Base-by-base conservation (phyloP, 257 asterid genomes). In the Datura wrightii region DNA sequence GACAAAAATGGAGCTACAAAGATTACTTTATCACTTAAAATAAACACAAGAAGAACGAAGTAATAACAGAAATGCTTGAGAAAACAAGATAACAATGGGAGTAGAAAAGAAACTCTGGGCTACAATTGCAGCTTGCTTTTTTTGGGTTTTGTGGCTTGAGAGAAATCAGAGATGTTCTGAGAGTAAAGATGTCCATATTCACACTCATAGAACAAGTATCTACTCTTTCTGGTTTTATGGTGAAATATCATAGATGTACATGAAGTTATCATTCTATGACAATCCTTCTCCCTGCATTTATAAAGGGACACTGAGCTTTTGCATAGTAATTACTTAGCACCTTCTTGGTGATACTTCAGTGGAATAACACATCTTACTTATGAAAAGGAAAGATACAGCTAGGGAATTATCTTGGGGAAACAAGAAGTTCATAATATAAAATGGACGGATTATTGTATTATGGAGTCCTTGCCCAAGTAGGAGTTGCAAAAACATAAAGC, bases 381-480 rank as follows among this genome's bases (percentile, higher is more conserved):
- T 46, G 37, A 71, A 71, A 71, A 71, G 36, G n/a, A 18, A 63
- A 71, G 54, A 71, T 44, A 71, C 18, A 44, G n/a, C 56, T 71
- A 71, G 37, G 41, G 58, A 52, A 74, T 74, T 24, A 15, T 74
- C 4, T 8, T 48, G 24, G 24, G 60, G 39, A 74, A 48, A 24
- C 7, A 24, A 74, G 42, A 74, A 48, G 42, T 74, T 48, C 41
- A 48, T 11, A 6, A 44, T 44, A n/a, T 44, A 44, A 19, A 74
- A 24, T 24, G 59, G 42, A 65, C 34, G n/a, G 72, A 34, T 36
- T 65, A 10, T 11, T 65, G 10, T 13, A 34, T 37, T 36, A 66
- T 14, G 58, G 72, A 74, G 60, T 24, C 81, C 24, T 48, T 74
- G 81, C 60, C 81, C 13, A 48, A 24, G 58, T 41, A n/a, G 81